Percentiles rank a stretch among this genome's conserved stretches.
phyloP scores from a whole-genome alignment of 805 yeast species.

The Kodamaea hsintzibuensis region DNA sequence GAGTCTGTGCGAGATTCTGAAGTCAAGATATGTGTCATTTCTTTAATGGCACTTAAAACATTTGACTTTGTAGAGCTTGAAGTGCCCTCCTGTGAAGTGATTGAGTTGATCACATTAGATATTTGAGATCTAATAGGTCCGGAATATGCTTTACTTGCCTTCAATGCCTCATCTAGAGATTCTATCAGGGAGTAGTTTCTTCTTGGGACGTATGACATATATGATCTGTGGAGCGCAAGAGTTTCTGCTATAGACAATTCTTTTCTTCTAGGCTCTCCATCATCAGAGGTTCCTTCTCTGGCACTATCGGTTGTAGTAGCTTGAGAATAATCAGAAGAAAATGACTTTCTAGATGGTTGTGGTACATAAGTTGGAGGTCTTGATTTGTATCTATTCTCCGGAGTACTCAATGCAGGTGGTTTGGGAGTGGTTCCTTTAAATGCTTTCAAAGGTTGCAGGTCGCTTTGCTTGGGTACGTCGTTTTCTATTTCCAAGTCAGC shows the following conservation, averaged over 20 bases:
- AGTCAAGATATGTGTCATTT: slow-evolving; percentile 37
- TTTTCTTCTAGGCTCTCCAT: slow-evolving; percentile 15
- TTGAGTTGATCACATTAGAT: slow-evolving; percentile 31
- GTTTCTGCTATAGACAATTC: slow-evolving; percentile 60
- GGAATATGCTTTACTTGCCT: slow-evolving; percentile 14
- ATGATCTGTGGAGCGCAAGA: slow-evolving; percentile 52
- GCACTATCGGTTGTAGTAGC: neutral
- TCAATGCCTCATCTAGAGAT: slow-evolving; percentile 25
- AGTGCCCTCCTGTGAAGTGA: slow-evolving; percentile 27
- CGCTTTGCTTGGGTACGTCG: slow-evolving; percentile 8
- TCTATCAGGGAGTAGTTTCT: slow-evolving; percentile 31
- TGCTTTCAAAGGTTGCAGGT: neutral
- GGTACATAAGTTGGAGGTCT: slow-evolving; percentile 2
- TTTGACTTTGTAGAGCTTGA: slow-evolving; percentile 22
- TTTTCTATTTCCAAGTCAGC: slow-evolving; percentile 34
- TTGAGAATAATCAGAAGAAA: neutral
- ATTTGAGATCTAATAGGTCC: slow-evolving; percentile 30
- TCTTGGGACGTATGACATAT: slow-evolving; percentile 34
- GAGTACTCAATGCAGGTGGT: slow-evolving; percentile 4
- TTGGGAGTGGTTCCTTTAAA: neutral
- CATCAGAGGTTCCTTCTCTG: neutral
- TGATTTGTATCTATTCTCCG: neutral
- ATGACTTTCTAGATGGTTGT: neutral
- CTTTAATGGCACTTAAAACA: slow-evolving; percentile 37
- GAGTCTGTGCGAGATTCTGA: slow-evolving; percentile 6